Percentiles rank a stretch among this genome's conserved stretches.
Evolutionary conservation across 176 grass and related monocot species (phyloP).

Genomic region (Hordeum marinum): DNA sequence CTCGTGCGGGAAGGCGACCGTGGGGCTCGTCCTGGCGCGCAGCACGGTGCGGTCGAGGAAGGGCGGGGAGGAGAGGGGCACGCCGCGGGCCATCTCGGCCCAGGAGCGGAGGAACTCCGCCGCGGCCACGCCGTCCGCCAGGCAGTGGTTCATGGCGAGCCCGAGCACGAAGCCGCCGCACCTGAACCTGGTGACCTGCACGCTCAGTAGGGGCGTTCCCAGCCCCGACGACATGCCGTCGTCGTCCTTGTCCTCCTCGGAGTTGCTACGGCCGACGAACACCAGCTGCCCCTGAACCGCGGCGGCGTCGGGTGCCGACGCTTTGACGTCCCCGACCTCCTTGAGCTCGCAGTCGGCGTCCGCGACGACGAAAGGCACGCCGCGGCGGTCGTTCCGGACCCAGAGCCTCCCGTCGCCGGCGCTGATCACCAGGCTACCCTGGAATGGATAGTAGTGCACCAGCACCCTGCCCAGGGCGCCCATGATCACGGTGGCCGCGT

Average conservation of each 20-base stretch:
- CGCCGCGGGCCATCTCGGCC: conserved; percentile 33
- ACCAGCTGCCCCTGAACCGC: conserved; percentile 32
- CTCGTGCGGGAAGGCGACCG: conserved; percentile 29
- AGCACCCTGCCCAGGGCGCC: conserved; percentile 49
- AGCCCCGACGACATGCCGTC: not conserved
- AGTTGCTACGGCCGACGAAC: not conserved
- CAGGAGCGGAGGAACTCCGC: conserved; percentile 45
- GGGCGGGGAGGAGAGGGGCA: conserved; percentile 22
- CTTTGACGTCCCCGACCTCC: not conserved
- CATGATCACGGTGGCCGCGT: conserved; percentile 17
- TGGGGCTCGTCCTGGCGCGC: conserved; percentile 24
- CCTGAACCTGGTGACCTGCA: conserved; percentile 52
- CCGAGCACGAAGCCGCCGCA: conserved; percentile 51
- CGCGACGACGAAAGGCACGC: conserved; percentile 51
- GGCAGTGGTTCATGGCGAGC: conserved; percentile 52
- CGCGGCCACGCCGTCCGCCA: conserved; percentile 36
- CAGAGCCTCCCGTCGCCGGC: conserved; percentile 47
- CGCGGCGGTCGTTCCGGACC: conserved; percentile 35
- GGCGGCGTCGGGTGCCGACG: conserved; percentile 18
- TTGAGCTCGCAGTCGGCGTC: conserved; percentile 26
- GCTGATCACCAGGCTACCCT: conserved; percentile 32
- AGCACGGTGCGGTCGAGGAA: conserved; percentile 32
- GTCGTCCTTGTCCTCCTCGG: not conserved
- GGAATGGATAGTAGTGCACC: conserved; percentile 43
- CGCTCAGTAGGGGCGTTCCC: conserved; percentile 38